Base-by-base conservation (phyloP, 345 rosid species). In the Arabidopsis arenosa region DNA sequence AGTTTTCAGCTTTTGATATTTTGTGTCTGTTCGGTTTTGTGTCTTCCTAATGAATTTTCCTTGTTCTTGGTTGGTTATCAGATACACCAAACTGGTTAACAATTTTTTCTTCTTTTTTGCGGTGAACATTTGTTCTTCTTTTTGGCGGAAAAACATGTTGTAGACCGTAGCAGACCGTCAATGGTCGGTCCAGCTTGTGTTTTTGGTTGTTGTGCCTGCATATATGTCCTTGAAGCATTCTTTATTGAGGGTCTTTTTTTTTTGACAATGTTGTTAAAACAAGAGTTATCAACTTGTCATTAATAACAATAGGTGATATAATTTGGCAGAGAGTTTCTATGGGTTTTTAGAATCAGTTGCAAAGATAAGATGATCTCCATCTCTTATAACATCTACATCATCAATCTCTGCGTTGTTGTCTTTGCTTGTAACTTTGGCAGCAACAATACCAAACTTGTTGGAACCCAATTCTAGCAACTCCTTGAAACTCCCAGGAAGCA, bases 351-450 rank as follows among this genome's bases (percentile, higher is more conserved):
- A 65, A 48, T 77, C 47, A 56, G 45, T 9, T n/a, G 73, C 80
- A 73, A 90, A 87, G 61, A 86, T 44, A 23, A 95, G 91, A 85
- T 84, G 91, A 72, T 95, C 97, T 2, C 91, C 96, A 35, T 94
- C 98, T 85, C 93, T 85, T 12, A 92, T 82, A 33, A 90, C 90
- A 30, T 80, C 90, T 21, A 92, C 74, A 58, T 83, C 84, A 17
- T 90, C 98, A 41, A 95, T 85, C 73, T 84, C 96, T 17, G 96
- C 93, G n/a, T 86, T 70, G 62, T 86, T 63, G 1, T 79, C 87
- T 76, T 84, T 80, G 75, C 53, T 84, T 47, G 78, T 14, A 70
- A 95, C 82, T 84, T 82, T 92, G 58, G 79, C 66, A 35, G 82
- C 67, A 15, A 52, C 10, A 62, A 88, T 70, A 18, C 90, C 89